Conservation (phyloP, 768 basidiomycete genomes). For the Strobilomyces echinocephalus region DNA sequence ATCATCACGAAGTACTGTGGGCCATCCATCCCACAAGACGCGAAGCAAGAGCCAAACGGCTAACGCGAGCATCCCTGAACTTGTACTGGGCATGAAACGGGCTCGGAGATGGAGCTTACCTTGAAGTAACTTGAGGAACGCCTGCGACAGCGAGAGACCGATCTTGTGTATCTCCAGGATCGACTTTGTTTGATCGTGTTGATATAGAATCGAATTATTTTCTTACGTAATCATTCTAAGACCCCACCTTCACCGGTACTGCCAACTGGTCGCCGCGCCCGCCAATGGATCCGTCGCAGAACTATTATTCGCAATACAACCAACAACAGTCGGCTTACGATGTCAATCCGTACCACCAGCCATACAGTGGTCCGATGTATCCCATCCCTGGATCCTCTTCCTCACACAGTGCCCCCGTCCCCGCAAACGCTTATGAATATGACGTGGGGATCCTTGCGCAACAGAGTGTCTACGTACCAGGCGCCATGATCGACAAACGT, state of each 20-base stretch:
- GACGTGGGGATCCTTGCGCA: conserved; percentile 88
- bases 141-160: conserved; percentile 25
- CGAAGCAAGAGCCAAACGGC: neutral
- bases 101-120: conserved; percentile 29
- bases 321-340: conserved; percentile 55
- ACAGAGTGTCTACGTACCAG: conserved; percentile 89
- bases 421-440: conserved; percentile 88
- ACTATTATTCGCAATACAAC: conserved; percentile 46
- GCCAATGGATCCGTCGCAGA: conserved; percentile 32
- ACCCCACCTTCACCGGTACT: neutral
- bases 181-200: conserved; percentile 27
- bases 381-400: conserved; percentile 62
- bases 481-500: conserved; percentile 84
- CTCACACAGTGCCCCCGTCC: conserved; percentile 70
- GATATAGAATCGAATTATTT: conserved; percentile 15
- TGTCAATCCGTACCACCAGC: conserved; percentile 78
- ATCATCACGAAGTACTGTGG: conserved; percentile 25
- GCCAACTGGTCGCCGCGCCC: neutral
- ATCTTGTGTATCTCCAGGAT: conserved; percentile 9
- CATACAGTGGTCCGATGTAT: conserved; percentile 72
- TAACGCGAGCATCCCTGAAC: neutral
- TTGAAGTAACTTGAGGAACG: conserved; percentile 35
- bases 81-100: neutral
- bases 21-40: conserved; percentile 30
- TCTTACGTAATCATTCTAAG: conserved; percentile 17